Conservation (phyloP, 2,329 filamentous ascomycete genomes). For the Aspergillus phoenicis region DNA sequence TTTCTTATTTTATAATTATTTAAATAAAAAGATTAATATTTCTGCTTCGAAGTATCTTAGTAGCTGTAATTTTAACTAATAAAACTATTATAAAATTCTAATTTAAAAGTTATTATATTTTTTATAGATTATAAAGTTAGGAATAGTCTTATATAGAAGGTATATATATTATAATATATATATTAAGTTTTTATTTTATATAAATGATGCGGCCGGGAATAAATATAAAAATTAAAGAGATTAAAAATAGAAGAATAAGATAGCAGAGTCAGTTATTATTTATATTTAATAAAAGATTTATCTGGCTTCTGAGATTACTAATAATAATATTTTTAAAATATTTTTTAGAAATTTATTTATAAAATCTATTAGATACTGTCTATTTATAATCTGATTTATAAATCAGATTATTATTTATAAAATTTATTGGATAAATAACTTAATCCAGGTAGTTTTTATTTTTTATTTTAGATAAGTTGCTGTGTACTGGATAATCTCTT, state of each 20-base stretch:
- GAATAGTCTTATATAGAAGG: too few species aligned
- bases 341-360: too few species aligned
- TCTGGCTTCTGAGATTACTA: too few species aligned
- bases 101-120: background rate
- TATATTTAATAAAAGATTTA: background rate
- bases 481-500: too few species aligned
- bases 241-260: background rate
- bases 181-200: background rate
- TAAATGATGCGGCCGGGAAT: background rate
- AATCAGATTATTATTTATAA: too few species aligned
- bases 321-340: background rate
- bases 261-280: background rate
- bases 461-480: too few species aligned
- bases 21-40: background rate
- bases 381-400: too few species aligned
- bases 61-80: background rate
- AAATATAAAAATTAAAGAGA: background rate
- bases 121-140: too few species aligned
- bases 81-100: background rate
- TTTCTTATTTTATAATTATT: background rate
- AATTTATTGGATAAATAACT: too few species aligned
- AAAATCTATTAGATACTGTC: too few species aligned
- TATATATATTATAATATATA: background rate
- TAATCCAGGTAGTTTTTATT: too few species aligned
- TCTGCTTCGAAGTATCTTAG: background rate